A percentile compares a stretch with the other conserved stretches of the same genome.
These are phyloP conservation scores for Dispira simplex DNA, from an alignment of 192 early-diverging fungal species.

Conservation along the genomic window DNA sequence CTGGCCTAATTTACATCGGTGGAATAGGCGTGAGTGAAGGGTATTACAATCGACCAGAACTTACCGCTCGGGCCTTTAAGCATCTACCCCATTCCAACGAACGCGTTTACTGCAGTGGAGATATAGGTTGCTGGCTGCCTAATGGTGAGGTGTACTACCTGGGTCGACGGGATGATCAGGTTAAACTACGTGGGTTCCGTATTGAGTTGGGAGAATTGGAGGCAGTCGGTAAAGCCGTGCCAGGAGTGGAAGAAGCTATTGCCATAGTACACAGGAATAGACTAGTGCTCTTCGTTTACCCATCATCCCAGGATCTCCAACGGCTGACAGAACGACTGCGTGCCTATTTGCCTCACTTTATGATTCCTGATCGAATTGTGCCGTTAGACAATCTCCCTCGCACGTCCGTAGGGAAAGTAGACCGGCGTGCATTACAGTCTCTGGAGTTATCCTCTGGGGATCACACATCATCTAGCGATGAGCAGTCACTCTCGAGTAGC, in stretches of 20 bases:
- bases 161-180: not conserved
- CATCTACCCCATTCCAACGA: not conserved
- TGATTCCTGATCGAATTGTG: not conserved
- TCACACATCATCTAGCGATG: too few species aligned
- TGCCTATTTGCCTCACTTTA: not conserved
- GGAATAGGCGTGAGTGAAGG: not conserved
- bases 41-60: conserved; percentile 1
- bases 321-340: not conserved
- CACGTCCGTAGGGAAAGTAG: not conserved
- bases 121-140: conserved; percentile 4
- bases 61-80: not conserved
- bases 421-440: not conserved
- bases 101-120: not conserved
- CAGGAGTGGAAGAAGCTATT: not conserved
- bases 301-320: not conserved
- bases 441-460: too few species aligned
- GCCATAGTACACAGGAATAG: not conserved
- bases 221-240: not conserved
- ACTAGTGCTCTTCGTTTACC: not conserved
- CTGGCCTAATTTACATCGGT: conserved; percentile 21
- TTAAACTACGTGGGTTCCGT: conserved; percentile 5
- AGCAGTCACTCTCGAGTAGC: not conserved
- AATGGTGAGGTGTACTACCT: not conserved
- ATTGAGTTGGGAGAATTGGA: conserved; percentile 3
- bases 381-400: not conserved